Conservation (phyloP, 2,329 filamentous ascomycete species). For the Massarina eburnea region DNA sequence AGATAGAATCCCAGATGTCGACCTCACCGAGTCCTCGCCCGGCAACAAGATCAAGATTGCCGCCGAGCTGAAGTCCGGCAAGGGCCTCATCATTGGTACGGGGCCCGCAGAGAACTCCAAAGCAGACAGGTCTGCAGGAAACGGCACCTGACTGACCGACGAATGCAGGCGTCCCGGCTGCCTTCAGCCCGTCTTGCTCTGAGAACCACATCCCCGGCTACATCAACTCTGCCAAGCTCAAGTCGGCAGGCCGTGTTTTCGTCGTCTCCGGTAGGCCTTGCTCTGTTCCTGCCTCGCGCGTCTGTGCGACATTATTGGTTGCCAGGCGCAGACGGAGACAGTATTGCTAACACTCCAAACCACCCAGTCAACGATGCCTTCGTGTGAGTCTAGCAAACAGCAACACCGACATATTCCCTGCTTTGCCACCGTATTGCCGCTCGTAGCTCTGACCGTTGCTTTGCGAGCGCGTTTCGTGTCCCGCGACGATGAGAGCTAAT, state of each 20-base stretch:
- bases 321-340: not conserved
- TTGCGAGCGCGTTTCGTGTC: not conserved
- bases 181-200: conserved; percentile 61
- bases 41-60: conserved; percentile 89
- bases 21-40: conserved; percentile 81
- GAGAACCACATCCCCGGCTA: conserved; percentile 81
- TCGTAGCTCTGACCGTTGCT: not conserved
- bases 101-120: not conserved
- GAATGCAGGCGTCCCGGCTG: conserved; percentile 43
- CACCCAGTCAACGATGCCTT: conserved; percentile 82
- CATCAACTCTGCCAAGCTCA: conserved; percentile 76
- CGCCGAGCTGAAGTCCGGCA: conserved; percentile 68
- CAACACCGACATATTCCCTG: not conserved
- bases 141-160: conserved; percentile 33
- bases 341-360: conserved; percentile 2
- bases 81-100: conserved; percentile 71
- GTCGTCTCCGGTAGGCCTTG: conserved; percentile 63
- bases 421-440: not conserved
- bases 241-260: conserved; percentile 80
- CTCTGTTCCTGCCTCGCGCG: not conserved
- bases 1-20: conserved; percentile 74
- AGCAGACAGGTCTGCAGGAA: conserved; percentile 1
- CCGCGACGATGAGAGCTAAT: conserved; percentile 13
- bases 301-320: not conserved
- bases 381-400: conserved; percentile 63